A percentile compares a stretch with the other conserved stretches of the same genome.
Evolutionary conservation across 495 filamentous ascomycete species (phyloP).

Genomic region (Tuber borchii): DNA sequence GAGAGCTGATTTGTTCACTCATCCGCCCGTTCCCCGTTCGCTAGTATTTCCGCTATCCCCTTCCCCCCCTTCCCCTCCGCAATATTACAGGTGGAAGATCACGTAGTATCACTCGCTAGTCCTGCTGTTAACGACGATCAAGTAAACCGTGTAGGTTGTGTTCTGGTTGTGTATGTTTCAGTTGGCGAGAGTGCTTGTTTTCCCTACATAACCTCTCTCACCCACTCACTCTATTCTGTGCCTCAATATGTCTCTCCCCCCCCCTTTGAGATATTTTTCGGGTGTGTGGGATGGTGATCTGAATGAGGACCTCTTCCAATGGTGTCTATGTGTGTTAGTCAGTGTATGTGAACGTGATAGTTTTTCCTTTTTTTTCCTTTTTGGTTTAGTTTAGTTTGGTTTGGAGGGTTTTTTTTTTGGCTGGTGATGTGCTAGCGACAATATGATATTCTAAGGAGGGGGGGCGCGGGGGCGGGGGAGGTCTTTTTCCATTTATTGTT

Average conservation of each 20-base stretch:
- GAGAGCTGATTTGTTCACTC: background rate
- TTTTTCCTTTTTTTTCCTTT: background rate
- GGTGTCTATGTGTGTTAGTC: background rate
- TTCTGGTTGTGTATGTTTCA: slow-evolving; percentile 3
- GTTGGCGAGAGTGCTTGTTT: background rate
- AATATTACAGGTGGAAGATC: background rate
- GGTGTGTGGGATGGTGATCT: background rate
- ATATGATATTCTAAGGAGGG: background rate
- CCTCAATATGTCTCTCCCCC: background rate
- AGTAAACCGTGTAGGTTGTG: background rate
- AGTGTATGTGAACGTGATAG: background rate
- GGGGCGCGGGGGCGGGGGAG: background rate
- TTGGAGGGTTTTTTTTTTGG: background rate
- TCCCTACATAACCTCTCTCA: background rate
- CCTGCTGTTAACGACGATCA: background rate
- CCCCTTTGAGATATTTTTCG: background rate
- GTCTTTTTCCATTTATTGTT: background rate
- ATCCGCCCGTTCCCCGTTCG: background rate
- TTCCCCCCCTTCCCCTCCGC: background rate
- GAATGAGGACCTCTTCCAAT: background rate
- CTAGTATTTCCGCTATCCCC: background rate
- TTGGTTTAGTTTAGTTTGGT: background rate
- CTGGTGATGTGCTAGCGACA: background rate
- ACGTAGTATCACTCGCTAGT: background rate
- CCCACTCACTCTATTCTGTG: background rate